A percentile compares a stretch with the other conserved stretches of the same genome.
These are phyloP conservation scores for Endotrypanum monterogeii DNA, from an alignment of 208 protist genomes.

Conservation along the genomic window DNA sequence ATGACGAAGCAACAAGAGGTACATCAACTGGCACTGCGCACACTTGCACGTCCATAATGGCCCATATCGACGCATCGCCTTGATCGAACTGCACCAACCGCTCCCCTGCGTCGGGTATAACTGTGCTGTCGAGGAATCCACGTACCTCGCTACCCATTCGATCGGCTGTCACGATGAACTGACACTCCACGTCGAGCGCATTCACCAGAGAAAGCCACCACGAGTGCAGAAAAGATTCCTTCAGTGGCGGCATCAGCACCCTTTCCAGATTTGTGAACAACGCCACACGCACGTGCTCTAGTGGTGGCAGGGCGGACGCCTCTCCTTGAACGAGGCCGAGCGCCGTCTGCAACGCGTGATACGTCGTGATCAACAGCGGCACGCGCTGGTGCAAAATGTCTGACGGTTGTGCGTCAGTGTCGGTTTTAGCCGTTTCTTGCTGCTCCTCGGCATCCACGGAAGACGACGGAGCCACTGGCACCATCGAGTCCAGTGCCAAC, in stretches of 20 bases:
- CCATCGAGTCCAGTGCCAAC: slow-evolving; percentile 1
- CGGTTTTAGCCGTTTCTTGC: neutral
- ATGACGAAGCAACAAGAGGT: neutral
- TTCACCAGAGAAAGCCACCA: slow-evolving; percentile 71
- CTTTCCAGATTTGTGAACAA: slow-evolving; percentile 50
- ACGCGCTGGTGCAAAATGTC: slow-evolving; percentile 40
- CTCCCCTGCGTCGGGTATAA: slow-evolving; percentile 50
- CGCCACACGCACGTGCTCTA: slow-evolving; percentile 67
- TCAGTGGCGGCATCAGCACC: slow-evolving; percentile 43
- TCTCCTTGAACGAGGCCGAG: slow-evolving; percentile 33
- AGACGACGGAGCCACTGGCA: neutral
- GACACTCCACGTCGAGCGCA: slow-evolving; percentile 80
- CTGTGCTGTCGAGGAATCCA: slow-evolving; percentile 40
- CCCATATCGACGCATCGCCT: slow-evolving; percentile 35
- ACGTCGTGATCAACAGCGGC: slow-evolving; percentile 57
- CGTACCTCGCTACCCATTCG: slow-evolving; percentile 38
- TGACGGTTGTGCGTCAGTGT: neutral
- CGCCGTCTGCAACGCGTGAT: slow-evolving; percentile 40
- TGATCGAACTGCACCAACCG: slow-evolving; percentile 34
- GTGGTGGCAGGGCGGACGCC: slow-evolving; percentile 40
- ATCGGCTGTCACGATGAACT: slow-evolving; percentile 59
- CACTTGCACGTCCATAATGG: slow-evolving; percentile 37
- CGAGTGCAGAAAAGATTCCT: slow-evolving; percentile 22
- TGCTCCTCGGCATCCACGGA: neutral
- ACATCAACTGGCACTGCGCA: slow-evolving; percentile 28